A percentile compares a stretch with the other conserved stretches of the same genome.
Evolutionary conservation across 495 filamentous ascomycete species (phyloP).

Genomic region (Trichoderma asperelloides): DNA sequence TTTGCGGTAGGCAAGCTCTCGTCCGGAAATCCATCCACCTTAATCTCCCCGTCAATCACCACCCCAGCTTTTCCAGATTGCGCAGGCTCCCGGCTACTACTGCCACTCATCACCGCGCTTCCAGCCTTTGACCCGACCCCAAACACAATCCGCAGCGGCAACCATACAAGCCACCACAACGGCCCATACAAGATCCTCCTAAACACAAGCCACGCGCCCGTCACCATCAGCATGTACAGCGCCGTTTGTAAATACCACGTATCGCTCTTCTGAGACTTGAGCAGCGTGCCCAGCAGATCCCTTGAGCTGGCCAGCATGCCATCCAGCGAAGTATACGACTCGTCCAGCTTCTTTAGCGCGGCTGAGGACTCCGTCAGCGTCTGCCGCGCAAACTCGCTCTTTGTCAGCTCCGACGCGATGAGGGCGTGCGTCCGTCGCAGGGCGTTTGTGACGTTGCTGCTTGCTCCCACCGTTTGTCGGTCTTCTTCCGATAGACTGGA

Average conservation of each 20-base stretch:
- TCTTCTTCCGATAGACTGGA: slow-evolving; percentile 45
- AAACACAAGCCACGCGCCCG: slow-evolving; percentile 78
- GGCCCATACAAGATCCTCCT: slow-evolving; percentile 80
- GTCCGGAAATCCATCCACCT: slow-evolving; percentile 35
- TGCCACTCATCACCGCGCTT: slow-evolving; percentile 19
- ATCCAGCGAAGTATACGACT: slow-evolving; percentile 71
- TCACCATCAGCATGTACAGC: slow-evolving; percentile 68
- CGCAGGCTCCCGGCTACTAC: slow-evolving; percentile 25
- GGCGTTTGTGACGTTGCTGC: slow-evolving; percentile 73
- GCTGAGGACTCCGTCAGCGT: slow-evolving; percentile 74
- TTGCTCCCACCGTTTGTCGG: slow-evolving; percentile 61
- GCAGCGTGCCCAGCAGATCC: slow-evolving; percentile 66
- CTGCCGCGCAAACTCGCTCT: slow-evolving; percentile 79
- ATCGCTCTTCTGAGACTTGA: slow-evolving; percentile 84
- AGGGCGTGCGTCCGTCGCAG: slow-evolving; percentile 77
- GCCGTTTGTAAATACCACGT: slow-evolving; percentile 93
- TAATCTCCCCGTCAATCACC: slow-evolving; percentile 15
- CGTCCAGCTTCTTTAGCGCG: slow-evolving; percentile 67
- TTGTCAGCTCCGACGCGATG: slow-evolving; percentile 71
- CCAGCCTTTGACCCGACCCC: slow-evolving; percentile 38
- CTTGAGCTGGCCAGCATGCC: slow-evolving; percentile 61
- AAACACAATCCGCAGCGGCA: slow-evolving; percentile 59
- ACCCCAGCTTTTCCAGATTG: slow-evolving; percentile 24
- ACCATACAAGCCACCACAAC: slow-evolving; percentile 77
- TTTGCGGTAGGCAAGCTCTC: slow-evolving; percentile 37